Percentiles rank a stretch among this genome's conserved stretches.
These are phyloP conservation scores for Ophiobolus disseminans DNA, from an alignment of 2,329 filamentous ascomycete genomes.

Conservation along the genomic window DNA sequence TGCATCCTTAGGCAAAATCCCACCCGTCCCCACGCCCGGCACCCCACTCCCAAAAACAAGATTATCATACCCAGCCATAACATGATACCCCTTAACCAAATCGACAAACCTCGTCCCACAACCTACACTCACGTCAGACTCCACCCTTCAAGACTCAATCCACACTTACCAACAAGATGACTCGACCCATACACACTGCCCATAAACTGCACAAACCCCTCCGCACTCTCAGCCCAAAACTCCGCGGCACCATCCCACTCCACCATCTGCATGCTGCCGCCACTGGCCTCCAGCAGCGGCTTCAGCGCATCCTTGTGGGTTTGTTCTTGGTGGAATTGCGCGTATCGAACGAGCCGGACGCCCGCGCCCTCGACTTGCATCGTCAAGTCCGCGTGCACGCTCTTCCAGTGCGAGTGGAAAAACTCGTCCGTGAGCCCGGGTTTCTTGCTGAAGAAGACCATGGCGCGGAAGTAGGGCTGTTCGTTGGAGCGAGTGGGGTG, in stretches of 20 bases:
- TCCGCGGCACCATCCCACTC: conserved; percentile 17
- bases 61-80: conserved; percentile 21
- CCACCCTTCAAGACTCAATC: no score
- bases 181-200: conserved; percentile 11
- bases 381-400: conserved; percentile 17
- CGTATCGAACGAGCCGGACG: conserved; percentile 9
- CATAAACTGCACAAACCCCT: conserved; percentile 16
- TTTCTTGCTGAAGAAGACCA: conserved; percentile 21
- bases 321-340: conserved; percentile 16
- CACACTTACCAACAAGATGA: conserved; percentile 17
- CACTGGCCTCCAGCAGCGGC: conserved; percentile 11
- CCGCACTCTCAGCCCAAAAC: conserved; percentile 14
- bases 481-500: conserved; percentile 11
- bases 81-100: conserved; percentile 9
- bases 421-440: conserved; percentile 16
- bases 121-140: conserved; percentile 1
- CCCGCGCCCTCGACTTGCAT: conserved; percentile 14
- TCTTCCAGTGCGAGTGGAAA: conserved; percentile 22
- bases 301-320: conserved; percentile 6
- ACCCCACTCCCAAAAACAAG: conserved; percentile 11
- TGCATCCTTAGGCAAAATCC: conserved; percentile 4
- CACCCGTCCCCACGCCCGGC: conserved; percentile 7
- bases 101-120: conserved; percentile 19
- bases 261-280: conserved; percentile 12
- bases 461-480: conserved; percentile 17